phyloP scores from a whole-genome alignment of 345 rosid species.

The Boechera stricta region DNA sequence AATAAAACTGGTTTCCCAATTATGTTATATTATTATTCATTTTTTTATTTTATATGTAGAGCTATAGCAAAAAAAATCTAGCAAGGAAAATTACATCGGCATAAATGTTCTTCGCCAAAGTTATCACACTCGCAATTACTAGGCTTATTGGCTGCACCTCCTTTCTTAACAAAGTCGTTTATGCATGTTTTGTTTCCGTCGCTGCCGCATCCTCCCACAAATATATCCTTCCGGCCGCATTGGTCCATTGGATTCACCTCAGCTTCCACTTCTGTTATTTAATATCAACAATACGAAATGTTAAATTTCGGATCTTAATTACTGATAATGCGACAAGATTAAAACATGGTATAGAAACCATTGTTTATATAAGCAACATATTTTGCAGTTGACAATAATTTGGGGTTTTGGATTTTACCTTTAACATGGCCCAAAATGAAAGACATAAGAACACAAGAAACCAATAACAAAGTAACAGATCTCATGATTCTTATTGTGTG shows the following conservation, averaged over 20 bases:
- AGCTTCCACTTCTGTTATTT: conserved; percentile 31
- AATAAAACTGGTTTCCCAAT: not conserved
- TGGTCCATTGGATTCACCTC: not conserved
- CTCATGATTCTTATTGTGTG: conserved; percentile 4
- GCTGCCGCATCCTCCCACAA: conserved; percentile 21
- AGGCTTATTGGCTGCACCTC: conserved; percentile 15
- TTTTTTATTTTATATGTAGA: no score
- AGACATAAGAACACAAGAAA: conserved; percentile 24
- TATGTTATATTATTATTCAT: not conserved
- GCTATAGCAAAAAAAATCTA: conserved; percentile 5
- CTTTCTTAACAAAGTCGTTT: conserved; percentile 37
- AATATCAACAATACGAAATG: conserved; percentile 13
- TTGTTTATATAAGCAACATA: not conserved
- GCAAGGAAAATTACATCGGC: conserved; percentile 28
- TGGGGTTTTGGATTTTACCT: conserved; percentile 14
- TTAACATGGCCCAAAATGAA: not conserved
- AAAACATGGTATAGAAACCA: not conserved
- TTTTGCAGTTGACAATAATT: not conserved
- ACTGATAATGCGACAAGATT: not conserved
- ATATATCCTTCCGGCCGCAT: conserved; percentile 26
- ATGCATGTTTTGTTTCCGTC: conserved; percentile 37
- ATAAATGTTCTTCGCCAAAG: conserved; percentile 32
- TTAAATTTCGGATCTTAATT: not conserved
- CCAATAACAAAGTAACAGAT: conserved; percentile 27
- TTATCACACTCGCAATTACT: conserved; percentile 29